These are phyloP conservation scores for Hymenoscyphus fraxineus DNA, from an alignment of 2,329 filamentous ascomycete species.

Conservation along the genomic window DNA sequence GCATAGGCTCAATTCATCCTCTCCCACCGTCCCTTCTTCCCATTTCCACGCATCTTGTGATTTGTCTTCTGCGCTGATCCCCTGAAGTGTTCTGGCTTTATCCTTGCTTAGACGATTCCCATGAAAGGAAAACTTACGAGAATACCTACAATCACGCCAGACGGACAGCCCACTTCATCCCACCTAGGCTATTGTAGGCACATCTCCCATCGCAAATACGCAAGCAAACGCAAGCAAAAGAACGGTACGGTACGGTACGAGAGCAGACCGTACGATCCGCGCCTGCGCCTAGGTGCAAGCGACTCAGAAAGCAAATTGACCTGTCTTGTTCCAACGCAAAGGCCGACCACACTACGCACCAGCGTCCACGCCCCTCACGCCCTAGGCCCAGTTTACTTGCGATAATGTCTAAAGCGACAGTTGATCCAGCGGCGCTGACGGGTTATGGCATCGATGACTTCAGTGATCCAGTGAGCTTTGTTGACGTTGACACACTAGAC, in stretches of 20 bases:
- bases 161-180: conserved; percentile 5
- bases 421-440: conserved; percentile 28
- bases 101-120: conserved; percentile 2
- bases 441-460: conserved; percentile 25
- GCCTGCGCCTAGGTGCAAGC: too few relatives aligned
- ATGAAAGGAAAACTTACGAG: not conserved
- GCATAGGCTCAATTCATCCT: not conserved
- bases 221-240: too few relatives aligned
- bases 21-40: not conserved
- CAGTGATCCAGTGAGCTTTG: conserved; percentile 25
- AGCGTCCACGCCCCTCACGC: not conserved
- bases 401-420: conserved; percentile 25
- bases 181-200: too few relatives aligned
- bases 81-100: not conserved
- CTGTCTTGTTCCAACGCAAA: not conserved
- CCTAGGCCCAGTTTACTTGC: not conserved
- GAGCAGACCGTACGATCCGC: too few relatives aligned
- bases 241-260: too few relatives aligned
- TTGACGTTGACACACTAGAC: conserved; percentile 19
- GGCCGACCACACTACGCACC: not conserved
- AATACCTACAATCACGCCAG: conserved; percentile 11
- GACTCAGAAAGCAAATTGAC: too few relatives aligned
- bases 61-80: too few relatives aligned
- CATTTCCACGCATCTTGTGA: too few relatives aligned
- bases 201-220: too few relatives aligned